Evolutionary conservation across 306 rosid species (phyloP), one percentile per base, ranked within the genome.

Genomic region (Sphenostylis stenocarpa): DNA sequence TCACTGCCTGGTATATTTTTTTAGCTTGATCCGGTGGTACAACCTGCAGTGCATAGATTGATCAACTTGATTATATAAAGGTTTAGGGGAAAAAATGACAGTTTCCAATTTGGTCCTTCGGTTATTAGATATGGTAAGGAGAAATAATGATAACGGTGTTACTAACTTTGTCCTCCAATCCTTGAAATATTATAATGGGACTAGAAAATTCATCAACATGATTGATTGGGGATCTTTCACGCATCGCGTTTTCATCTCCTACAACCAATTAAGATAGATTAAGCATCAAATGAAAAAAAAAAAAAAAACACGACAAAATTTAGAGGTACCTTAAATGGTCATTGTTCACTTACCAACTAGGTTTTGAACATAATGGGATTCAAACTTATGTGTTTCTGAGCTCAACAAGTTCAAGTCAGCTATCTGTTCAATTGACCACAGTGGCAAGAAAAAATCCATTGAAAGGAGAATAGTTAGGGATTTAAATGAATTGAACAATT

Each of bases 131-230:
- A 74, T 33, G 4, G 65, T 15, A 65, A 56, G 55, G 21, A 55
- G 29, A 67, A 63, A 43, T 29, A 1, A 52, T 63, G 49, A 56
- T 34, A 53, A 31, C 55, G 56, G 7, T 52, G 61, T 36, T 73
- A 52, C 80, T 84, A 76, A 92, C 98, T 90, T 92, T 95, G 86
- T 95, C 99, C 17, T 95, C 97, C 86, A 90, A 77, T 72, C 99
- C 99, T 84, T 95, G 99, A 77, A 95, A 95, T 57, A 95, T 77
- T 44, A 95, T 95, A 74, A 89, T 86, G 31, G 97, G 97, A 82
- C 97, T 90, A 67, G 99, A 92, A 82, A 95, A 90, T 21, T 90
- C 84, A 55, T 90, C 89, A 33, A 87, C 87, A 56, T 79, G 90
- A 83, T 92, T 92, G 81, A 95, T 89, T 0, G 99, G 99, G 17